These are phyloP conservation scores for Macrophomina pseudophaseolina DNA, from an alignment of 2,329 filamentous ascomycete species.

Conservation along the genomic window DNA sequence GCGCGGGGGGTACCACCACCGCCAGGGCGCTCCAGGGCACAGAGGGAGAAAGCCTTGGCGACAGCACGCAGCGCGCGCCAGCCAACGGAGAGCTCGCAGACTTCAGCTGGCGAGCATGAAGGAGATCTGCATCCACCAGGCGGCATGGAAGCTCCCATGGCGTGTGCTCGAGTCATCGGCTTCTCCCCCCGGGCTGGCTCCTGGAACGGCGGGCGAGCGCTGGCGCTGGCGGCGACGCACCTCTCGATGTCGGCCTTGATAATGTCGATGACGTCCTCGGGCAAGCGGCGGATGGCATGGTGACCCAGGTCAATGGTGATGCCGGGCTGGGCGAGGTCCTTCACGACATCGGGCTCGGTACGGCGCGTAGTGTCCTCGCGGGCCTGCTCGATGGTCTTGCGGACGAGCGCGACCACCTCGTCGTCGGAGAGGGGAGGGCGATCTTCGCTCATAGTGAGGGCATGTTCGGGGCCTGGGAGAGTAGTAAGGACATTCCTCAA, in stretches of 20 bases:
- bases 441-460: conserved; percentile 41
- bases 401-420: conserved; percentile 69
- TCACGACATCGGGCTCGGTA: conserved; percentile 56
- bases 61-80: background rate
- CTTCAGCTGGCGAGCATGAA: background rate
- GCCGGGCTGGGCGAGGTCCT: conserved; percentile 66
- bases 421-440: conserved; percentile 58
- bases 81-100: background rate
- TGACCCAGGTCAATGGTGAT: conserved; percentile 80
- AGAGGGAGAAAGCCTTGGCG: background rate
- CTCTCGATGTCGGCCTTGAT: conserved; percentile 76
- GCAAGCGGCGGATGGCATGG: conserved; percentile 72
- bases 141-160: background rate
- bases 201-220: background rate
- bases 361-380: conserved; percentile 65
- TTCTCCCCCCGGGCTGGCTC: conserved; percentile 16
- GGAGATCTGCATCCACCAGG: background rate
- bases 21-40: conserved; percentile 6
- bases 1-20: conserved; percentile 3
- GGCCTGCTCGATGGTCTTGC: conserved; percentile 70
- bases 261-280: conserved; percentile 75
- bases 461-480: conserved; percentile 16
- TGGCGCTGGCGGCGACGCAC: conserved; percentile 47
- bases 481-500: conserved; percentile 16
- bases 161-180: background rate